Evolutionary conservation across 2,329 filamentous ascomycete genomes (phyloP), one percentile per base, ranked within the genome.

Genomic region (Sclerotinia minor): DNA sequence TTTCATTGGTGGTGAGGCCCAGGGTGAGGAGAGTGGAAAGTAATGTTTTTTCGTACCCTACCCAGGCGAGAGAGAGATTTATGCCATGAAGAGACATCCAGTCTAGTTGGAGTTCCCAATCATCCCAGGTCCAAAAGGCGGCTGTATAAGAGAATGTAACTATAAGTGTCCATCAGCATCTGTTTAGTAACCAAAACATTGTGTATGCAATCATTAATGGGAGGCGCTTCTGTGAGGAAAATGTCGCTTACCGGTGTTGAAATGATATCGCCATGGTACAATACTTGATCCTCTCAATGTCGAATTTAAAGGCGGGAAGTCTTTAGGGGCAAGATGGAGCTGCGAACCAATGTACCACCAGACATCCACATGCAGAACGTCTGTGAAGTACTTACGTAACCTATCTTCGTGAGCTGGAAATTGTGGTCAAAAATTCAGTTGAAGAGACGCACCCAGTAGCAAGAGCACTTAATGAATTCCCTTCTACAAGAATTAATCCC

Each of bases 91-190:
- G 77, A 7, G 83, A 82, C 67, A 84, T 77, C 83, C 83, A 85
- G 72, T 84, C 83, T 6, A 85, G 78, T 69, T 84, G 77, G 3
- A 79, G 74, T 72, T 85, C 82, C 83, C 83, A 85, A 57, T 85
- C 83, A 49, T 81, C 76, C 83, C 82, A 85, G n/a, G 75, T 76
- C 81, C 82, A 85, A 73, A 83, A 84, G 0, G 82, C 79, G 5
- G 79, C 75, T 3, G 81, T 83, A 70, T 84, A 85, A 1, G 81
- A 83, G 72, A 83, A 84, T 0, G 83, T 84, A 1, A 85, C 83
- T 80, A 29, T 0, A 21, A n/a, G 0, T 11, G 0, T 60, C 19
- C 7, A 1, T 60, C 19, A 49, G 26, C 11, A 35, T 32, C n/a
- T 35, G 11, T 49, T 47, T 2, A n/a, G 29, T n/a, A 54, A 35